Evolutionary conservation across 2,329 filamentous ascomycete genomes (phyloP), one percentile per base, ranked within the genome.

Genomic region (Venturia aucupariae): DNA sequence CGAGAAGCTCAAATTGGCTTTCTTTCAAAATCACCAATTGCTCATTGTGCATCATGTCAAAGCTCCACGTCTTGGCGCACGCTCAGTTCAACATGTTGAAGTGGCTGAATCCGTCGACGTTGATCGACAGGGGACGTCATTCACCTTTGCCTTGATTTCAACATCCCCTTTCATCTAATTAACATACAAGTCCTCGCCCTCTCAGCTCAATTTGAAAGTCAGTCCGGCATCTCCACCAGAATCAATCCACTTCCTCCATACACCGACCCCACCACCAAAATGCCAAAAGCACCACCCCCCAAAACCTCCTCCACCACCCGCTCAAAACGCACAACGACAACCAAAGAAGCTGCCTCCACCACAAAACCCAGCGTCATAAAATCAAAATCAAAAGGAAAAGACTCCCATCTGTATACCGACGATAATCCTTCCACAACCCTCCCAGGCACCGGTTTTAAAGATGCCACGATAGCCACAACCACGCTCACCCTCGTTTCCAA

Each of bases 391-490:
- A 55, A n/a, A n/a, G 27, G 27, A 4, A 55, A 72, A 70, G 67
- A 67, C 38, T 72, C 71, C 8, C 72, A 73, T 64, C 70, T 73
- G 61, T 73, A 73, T 67, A 73, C 72, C 17, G 71, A 73, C 59
- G 72, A 73, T 64, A 73, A 73, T 55, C 72, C 71, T 11, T 46
- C 68, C 19, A 72, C 72, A 5, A 72, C 72, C 4, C 68, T 73
- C 46, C 71, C 72, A 48, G 71, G 72, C 66, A 73, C 70, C 2
- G 72, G 71, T 60, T 73, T 73, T 69, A 72, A 72, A 60, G 70
- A 73, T 66, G 64, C 64, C 19, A 67, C 64, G 2, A 68, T 69
- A 7, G 72, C 72, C 7, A 63, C 66, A 39, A 64, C 66, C 19
- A 73, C 72, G 0, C 65, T 73, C 22, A 63, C 71, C 11, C 68